Percentiles rank a stretch among this genome's conserved stretches.
Evolutionary conservation across 345 rosid genomes (phyloP).

Genomic region (Pelargonium nanum): DNA sequence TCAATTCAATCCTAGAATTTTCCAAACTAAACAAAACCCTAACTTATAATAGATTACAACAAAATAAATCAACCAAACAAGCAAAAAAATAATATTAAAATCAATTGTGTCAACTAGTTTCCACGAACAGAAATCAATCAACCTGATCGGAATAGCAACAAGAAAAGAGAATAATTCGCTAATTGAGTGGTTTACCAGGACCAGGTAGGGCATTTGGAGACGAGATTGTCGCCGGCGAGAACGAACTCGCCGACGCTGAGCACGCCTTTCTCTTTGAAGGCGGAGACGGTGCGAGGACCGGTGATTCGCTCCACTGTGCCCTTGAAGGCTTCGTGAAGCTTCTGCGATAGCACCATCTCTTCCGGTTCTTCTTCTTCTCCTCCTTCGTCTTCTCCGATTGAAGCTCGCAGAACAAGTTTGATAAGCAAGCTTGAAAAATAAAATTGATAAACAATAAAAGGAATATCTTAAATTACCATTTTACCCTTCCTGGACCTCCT

Average conservation of each 20-base stretch:
- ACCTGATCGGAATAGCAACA: too few species aligned
- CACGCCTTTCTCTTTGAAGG: slow-evolving; percentile 96
- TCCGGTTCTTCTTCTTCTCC: background rate
- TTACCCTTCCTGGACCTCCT: too few species aligned
- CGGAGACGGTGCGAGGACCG: slow-evolving; percentile 85
- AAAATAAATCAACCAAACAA: background rate
- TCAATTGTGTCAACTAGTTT: too few species aligned
- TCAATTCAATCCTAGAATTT: background rate
- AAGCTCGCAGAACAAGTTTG: background rate
- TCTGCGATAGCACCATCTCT: slow-evolving; percentile 70
- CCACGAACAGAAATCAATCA: background rate
- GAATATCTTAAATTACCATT: too few species aligned
- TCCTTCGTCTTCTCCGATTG: too few species aligned
- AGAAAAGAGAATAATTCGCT: background rate
- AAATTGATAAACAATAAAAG: too few species aligned
- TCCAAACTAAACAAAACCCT: too few species aligned
- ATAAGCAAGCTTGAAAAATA: too few species aligned
- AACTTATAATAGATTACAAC: background rate
- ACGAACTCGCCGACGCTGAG: slow-evolving; percentile 86
- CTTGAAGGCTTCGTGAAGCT: slow-evolving; percentile 76
- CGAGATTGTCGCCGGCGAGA: slow-evolving; percentile 94
- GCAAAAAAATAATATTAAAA: too few species aligned
- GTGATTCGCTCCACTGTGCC: slow-evolving; percentile 93
- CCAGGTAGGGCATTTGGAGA: slow-evolving; percentile 98
- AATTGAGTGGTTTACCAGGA: slow-evolving; percentile 52